Percentiles rank a stretch among this genome's conserved stretches.
phyloP scores from a whole-genome alignment of 139 green algal species.

The Micractinium sp. region DNA sequence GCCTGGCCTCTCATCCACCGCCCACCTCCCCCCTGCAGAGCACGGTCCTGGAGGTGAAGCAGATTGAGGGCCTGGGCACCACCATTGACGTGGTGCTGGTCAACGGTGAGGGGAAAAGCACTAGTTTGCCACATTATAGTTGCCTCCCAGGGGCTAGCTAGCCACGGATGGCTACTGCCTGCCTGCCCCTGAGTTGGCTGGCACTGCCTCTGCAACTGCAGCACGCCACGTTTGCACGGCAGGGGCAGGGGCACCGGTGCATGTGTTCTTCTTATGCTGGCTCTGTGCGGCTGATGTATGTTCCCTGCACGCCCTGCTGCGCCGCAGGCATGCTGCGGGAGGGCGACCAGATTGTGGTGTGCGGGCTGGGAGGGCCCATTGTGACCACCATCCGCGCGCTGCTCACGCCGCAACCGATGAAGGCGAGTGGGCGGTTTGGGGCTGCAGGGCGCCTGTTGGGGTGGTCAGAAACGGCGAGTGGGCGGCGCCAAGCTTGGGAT shows the following conservation, averaged over 20 bases:
- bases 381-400: constrained; percentile 94
- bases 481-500: no score
- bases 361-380: constrained; percentile 91
- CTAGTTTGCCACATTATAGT: no score
- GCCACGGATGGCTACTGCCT: not conserved
- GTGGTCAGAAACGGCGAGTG: no score
- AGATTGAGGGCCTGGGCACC: constrained; percentile 97
- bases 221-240: no score
- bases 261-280: not conserved
- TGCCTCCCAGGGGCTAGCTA: no score
- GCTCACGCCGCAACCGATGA: constrained; percentile 91
- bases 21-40: constrained; percentile 44
- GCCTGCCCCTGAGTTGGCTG: not conserved
- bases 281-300: not conserved
- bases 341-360: constrained; percentile 95
- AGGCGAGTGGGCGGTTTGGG: constrained; percentile 47
- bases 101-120: constrained; percentile 90
- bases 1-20: not conserved
- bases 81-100: constrained; percentile 98
- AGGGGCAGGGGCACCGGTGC: not conserved
- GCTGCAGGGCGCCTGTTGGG: no score
- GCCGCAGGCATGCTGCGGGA: constrained; percentile 68
- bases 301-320: not conserved
- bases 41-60: constrained; percentile 93
- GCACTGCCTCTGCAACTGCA: no score